phyloP scores from a whole-genome alignment of 345 rosid genomes.

The Triadica sebifera region DNA sequence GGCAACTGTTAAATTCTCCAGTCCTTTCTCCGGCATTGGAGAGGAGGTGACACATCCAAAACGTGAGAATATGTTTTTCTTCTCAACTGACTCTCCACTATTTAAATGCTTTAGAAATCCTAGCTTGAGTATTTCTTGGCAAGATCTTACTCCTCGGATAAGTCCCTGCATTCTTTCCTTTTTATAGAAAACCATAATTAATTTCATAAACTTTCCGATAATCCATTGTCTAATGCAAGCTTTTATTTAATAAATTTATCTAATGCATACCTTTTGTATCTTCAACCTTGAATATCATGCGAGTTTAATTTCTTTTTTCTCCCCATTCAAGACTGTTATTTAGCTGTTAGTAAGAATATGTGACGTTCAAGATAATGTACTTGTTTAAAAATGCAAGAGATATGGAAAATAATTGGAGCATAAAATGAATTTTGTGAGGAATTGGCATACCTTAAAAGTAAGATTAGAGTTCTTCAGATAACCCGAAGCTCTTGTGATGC shows the following conservation, averaged over 20 bases:
- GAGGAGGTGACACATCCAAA: slow-evolving; percentile 34
- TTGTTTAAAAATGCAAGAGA: not conserved
- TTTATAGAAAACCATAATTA: not conserved
- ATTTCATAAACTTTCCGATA: not conserved
- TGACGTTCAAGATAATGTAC: not conserved
- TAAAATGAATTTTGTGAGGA: not conserved
- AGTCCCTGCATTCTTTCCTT: slow-evolving; percentile 44
- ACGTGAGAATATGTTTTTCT: slow-evolving; percentile 29
- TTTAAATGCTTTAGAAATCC: slow-evolving; percentile 32
- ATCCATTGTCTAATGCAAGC: not conserved
- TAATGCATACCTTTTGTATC: not conserved
- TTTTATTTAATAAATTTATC: not conserved
- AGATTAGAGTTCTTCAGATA: slow-evolving; percentile 13
- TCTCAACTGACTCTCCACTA: slow-evolving; percentile 8
- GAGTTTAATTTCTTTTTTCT: not conserved
- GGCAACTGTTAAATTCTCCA: slow-evolving; percentile 72
- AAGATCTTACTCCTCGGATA: slow-evolving; percentile 36
- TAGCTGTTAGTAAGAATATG: not conserved
- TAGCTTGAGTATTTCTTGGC: slow-evolving; percentile 37
- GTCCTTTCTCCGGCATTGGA: slow-evolving; percentile 52
- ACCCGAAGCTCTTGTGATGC: slow-evolving; percentile 10
- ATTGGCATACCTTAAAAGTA: slow-evolving; percentile 15
- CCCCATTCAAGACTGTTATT: not conserved
- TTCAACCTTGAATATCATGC: too few species aligned
- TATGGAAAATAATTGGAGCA: too few species aligned